phyloP scores from a whole-genome alignment of 352 stramenopile species.

The Bremia lactucae region DNA sequence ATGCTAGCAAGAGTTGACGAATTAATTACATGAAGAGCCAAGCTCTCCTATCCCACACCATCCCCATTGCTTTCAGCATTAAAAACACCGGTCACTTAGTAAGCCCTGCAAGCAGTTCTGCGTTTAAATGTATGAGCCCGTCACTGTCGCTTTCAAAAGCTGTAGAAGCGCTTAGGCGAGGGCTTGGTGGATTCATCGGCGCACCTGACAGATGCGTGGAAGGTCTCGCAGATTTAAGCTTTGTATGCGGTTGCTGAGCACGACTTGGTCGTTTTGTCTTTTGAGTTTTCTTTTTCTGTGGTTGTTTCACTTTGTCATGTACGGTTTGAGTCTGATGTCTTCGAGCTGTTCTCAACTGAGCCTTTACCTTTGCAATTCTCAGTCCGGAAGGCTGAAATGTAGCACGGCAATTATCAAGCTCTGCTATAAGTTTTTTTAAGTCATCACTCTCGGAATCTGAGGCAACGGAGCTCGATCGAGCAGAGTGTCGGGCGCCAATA shows the following conservation, averaged over 20 bases:
- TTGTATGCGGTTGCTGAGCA: slow-evolving; percentile 1
- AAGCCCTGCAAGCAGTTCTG: slow-evolving; percentile 14
- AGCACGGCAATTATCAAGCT: slow-evolving; percentile 19
- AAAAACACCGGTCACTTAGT: no score
- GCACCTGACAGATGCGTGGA: not conserved
- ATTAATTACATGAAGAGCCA: no score
- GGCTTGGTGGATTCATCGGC: slow-evolving; percentile 10
- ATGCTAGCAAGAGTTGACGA: no score
- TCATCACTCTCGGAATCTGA: slow-evolving; percentile 41
- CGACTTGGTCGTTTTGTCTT: slow-evolving; percentile 2
- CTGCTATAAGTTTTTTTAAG: slow-evolving; percentile 34
- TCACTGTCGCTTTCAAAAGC: slow-evolving; percentile 38
- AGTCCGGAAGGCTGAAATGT: not conserved
- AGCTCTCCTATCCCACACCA: no score
- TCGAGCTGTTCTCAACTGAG: not conserved
- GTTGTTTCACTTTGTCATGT: slow-evolving; percentile 1
- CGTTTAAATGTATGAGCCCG: slow-evolving; percentile 35
- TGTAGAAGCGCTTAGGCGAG: slow-evolving; percentile 15
- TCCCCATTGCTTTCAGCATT: no score
- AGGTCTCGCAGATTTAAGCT: not conserved
- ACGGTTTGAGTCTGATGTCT: slow-evolving; percentile 4
- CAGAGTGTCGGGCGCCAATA: slow-evolving; percentile 7
- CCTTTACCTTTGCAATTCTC: slow-evolving; percentile 3
- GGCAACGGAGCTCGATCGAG: slow-evolving; percentile 20
- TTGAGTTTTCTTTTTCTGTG: not conserved